phyloP scores from a whole-genome alignment of 495 filamentous ascomycete species.

The Cercophora scortea region DNA sequence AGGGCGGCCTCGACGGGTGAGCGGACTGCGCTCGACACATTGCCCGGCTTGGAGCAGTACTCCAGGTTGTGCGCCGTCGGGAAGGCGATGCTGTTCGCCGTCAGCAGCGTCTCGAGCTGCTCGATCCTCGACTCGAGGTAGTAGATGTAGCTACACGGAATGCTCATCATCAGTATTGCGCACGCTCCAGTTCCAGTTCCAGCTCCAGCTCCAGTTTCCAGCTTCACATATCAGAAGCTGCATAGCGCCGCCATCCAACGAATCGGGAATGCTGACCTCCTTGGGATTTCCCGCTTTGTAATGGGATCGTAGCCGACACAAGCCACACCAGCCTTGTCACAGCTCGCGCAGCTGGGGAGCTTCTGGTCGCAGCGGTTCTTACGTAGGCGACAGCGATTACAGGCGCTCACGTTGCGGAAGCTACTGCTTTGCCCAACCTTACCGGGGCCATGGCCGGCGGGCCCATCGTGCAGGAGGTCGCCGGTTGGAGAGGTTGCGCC shows the following conservation, averaged over 20 bases:
- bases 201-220: too few relatives aligned
- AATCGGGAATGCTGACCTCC: slow-evolving; percentile 43
- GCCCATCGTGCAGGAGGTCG: slow-evolving; percentile 28
- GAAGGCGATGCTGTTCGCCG: slow-evolving; percentile 60
- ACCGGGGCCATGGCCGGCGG: slow-evolving; percentile 8
- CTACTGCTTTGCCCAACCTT: slow-evolving; percentile 44
- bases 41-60: slow-evolving; percentile 49
- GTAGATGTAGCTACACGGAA: slow-evolving; percentile 68
- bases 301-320: slow-evolving; percentile 96
- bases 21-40: slow-evolving; percentile 33
- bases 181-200: too few relatives aligned
- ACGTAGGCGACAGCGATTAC: slow-evolving; percentile 82
- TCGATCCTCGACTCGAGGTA: slow-evolving; percentile 82
- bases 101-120: slow-evolving; percentile 73
- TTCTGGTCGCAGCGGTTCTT: slow-evolving; percentile 95
- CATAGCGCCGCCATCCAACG: too few relatives aligned
- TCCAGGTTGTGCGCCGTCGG: slow-evolving; percentile 73
- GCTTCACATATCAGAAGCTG: too few relatives aligned
- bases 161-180: neutral
- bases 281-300: slow-evolving; percentile 86
- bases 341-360: slow-evolving; percentile 80
- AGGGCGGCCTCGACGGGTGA: slow-evolving; percentile 32
- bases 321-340: slow-evolving; percentile 79
- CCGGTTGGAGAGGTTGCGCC: slow-evolving; percentile 20
- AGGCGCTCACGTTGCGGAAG: slow-evolving; percentile 92